Percentiles rank a stretch among this genome's conserved stretches.
phyloP scores from a whole-genome alignment of 345 rosid genomes.

The Hibiscus syriacus region DNA sequence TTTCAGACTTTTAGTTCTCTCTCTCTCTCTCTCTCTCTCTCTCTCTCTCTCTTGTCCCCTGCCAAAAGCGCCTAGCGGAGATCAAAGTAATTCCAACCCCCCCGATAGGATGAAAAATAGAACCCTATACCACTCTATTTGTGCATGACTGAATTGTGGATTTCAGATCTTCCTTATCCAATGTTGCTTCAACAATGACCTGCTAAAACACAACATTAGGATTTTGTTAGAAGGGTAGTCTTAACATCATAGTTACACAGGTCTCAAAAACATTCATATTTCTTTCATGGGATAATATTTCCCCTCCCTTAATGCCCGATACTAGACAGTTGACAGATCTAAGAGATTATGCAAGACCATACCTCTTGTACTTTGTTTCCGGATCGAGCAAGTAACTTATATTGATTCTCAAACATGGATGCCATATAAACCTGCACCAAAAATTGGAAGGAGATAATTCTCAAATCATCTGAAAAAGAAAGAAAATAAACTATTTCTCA shows the following conservation, averaged over 20 bases:
- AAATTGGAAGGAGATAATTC: constrained; percentile 3
- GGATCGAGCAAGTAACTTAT: constrained; percentile 87
- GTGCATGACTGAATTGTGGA: constrained; percentile 69
- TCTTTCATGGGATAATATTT: too few species aligned
- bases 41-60: background rate
- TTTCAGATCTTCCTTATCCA: constrained; percentile 80
- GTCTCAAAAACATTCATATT: too few species aligned
- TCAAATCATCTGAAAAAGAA: background rate
- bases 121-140: constrained; percentile 50
- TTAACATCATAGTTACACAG: too few species aligned
- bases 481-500: background rate
- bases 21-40: too few species aligned
- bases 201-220: too few species aligned
- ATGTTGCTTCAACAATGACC: constrained; percentile 69
- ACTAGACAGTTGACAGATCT: background rate
- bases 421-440: constrained; percentile 86
- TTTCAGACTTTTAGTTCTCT: too few species aligned
- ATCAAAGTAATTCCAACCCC: background rate
- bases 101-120: background rate
- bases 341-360: constrained; percentile 8
- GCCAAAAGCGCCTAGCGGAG: background rate
- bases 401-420: constrained; percentile 74
- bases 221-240: too few species aligned
- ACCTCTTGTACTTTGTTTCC: constrained; percentile 98
- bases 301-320: too few species aligned